These are phyloP conservation scores for Waltiozyma sp. DNA, from an alignment of 1,139 yeast species.

Conservation along the genomic window DNA sequence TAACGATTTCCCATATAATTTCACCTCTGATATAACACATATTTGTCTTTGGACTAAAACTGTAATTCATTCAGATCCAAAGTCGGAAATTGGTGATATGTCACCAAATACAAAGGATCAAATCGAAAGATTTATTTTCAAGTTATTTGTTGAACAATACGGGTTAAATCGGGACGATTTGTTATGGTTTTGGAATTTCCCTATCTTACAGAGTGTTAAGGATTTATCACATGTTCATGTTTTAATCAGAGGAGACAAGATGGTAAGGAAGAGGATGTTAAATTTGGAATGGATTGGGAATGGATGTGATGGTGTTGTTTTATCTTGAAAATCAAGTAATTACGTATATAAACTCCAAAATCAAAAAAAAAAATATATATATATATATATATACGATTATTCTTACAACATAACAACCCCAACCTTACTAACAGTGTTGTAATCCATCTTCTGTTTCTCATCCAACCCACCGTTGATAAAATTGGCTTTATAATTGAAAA, in stretches of 20 bases:
- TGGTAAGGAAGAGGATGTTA: background rate
- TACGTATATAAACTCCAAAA: too few species aligned
- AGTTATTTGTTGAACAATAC: slow-evolving; percentile 31
- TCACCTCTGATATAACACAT: slow-evolving; percentile 22
- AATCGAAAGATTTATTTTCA: slow-evolving; percentile 15
- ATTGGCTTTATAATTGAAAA: slow-evolving; percentile 80
- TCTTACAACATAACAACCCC: slow-evolving; percentile 76
- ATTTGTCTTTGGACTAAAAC: slow-evolving; percentile 29
- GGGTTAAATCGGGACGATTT: slow-evolving; percentile 29
- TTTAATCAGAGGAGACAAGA: slow-evolving; percentile 24
- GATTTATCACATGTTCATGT: slow-evolving; percentile 52
- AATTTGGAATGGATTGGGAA: background rate
- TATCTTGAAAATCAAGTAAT: too few species aligned
- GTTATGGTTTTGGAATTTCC: slow-evolving; percentile 56
- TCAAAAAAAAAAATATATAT: too few species aligned
- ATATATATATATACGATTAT: background rate
- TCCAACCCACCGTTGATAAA: slow-evolving; percentile 77
- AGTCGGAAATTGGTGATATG: slow-evolving; percentile 16
- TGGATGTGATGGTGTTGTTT: too few species aligned
- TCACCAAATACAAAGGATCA: slow-evolving; percentile 8
- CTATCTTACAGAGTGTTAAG: slow-evolving; percentile 45
- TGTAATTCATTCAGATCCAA: slow-evolving; percentile 24
- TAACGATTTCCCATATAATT: slow-evolving; percentile 29
- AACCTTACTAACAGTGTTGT: slow-evolving; percentile 58
- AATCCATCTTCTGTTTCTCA: slow-evolving; percentile 37